These are phyloP conservation scores for Acephala macrosclerotiorum DNA, from an alignment of 2,329 filamentous ascomycete species.

Conservation along the genomic window DNA sequence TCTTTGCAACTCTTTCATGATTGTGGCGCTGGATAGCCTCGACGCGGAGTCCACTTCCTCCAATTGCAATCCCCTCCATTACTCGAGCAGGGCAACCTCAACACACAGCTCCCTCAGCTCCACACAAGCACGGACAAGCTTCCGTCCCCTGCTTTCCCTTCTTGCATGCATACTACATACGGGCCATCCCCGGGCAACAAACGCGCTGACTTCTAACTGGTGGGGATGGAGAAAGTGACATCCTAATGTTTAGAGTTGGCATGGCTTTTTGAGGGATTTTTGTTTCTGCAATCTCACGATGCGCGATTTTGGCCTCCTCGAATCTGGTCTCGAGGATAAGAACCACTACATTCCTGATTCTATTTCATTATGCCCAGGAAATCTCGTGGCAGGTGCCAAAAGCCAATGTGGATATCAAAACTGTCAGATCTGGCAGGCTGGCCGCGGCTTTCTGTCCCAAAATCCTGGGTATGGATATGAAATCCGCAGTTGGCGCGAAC, in stretches of 20 bases:
- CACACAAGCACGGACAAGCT: background rate
- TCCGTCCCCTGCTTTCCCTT: constrained; percentile 1
- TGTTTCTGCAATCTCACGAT: constrained; percentile 21
- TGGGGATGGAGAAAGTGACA: background rate
- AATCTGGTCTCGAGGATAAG: constrained; percentile 40
- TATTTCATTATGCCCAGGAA: constrained; percentile 10
- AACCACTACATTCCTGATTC: constrained; percentile 5
- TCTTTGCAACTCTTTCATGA: background rate
- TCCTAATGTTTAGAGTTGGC: constrained; percentile 13
- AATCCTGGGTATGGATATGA: background rate
- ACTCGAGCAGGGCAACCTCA: background rate
- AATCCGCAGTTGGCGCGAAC: constrained; percentile 3
- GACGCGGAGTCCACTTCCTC: background rate
- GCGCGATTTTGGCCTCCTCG: constrained; percentile 42
- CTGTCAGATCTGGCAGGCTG: constrained; percentile 23
- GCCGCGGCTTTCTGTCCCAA: constrained; percentile 2
- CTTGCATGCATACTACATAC: constrained; percentile 5
- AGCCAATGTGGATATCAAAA: background rate
- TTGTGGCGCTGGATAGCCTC: background rate
- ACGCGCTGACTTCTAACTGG: background rate
- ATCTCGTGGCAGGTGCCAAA: background rate
- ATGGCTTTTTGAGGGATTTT: constrained; percentile 24
- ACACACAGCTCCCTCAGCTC: constrained; percentile 4
- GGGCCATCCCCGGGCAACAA: constrained; percentile 7
- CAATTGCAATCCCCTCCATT: background rate